Evolutionary conservation across 768 basidiomycete species (phyloP).

Genomic region (Cantharellus cinnabarinus): DNA sequence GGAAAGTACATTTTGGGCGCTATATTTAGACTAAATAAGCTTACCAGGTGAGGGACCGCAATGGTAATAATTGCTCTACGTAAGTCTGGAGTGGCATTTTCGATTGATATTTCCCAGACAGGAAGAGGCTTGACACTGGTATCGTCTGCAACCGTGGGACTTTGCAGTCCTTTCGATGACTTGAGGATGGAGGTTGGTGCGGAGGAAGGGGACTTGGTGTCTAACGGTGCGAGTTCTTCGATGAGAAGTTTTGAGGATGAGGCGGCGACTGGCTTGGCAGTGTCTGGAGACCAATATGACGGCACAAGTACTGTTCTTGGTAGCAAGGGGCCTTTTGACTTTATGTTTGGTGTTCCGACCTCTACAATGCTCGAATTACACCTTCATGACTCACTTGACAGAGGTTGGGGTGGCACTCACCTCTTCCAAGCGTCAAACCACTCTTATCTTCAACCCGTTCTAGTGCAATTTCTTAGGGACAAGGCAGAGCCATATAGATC

Average conservation of each 20-base stretch:
- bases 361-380: constrained; percentile 1
- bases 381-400: neutral
- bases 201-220: neutral
- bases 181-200: neutral
- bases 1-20: neutral
- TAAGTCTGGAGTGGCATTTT: neutral
- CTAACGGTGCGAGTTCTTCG: neutral
- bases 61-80: constrained; percentile 29
- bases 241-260: constrained; percentile 28
- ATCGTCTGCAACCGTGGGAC: neutral
- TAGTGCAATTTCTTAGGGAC: constrained; percentile 7
- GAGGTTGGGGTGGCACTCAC: constrained; percentile 4
- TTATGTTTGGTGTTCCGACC: constrained; percentile 56
- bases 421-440: constrained; percentile 8
- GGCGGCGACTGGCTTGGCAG: constrained; percentile 13
- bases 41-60: constrained; percentile 35
- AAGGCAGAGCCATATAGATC: neutral
- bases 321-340: constrained; percentile 46
- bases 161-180: neutral
- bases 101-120: constrained; percentile 3
- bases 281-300: constrained; percentile 18
- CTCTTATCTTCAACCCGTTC: constrained; percentile 8
- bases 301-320: constrained; percentile 41
- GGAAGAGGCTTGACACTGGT: neutral
- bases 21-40: constrained; percentile 12